Evolutionary conservation across 345 rosid species (phyloP), one percentile per base, ranked within the genome.

Genomic region (Draba incana): DNA sequence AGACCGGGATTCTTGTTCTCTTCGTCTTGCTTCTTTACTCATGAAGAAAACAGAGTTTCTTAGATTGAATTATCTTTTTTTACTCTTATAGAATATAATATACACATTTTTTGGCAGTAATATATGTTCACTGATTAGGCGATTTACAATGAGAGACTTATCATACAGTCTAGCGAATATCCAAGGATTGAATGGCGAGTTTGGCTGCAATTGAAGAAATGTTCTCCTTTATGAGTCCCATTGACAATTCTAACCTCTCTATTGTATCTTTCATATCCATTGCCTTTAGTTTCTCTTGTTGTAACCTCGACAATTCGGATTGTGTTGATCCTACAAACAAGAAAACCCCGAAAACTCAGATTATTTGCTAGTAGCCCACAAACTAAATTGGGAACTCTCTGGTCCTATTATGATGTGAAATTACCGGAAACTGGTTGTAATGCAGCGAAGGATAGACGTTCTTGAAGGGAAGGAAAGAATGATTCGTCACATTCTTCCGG

Each of bases 141-240:
- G 8, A 55, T 48, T 38, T 51, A 70, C 68, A 70, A 38, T 2
- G 38, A 60, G 42, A 47, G 24, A 42, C 31, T 64, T 67, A 39
- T 30, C 30, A 46, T 57, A 48, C 5, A 37, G 59, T 10, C n/a
- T 62, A 73, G 31, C 24, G 62, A 62, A 79, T 81, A 70, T 64
- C 86, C 46, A 86, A 53, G 6, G 97, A 84, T 56, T 88, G 92
- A 64, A 90, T 88, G 8, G 97, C 97, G 66, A 90, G 85, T 78
- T 88, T 90, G 57, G 97, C 97, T 16, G 86, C 90, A 52, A 90
- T 66, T 54, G 82, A 75, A 16, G 92, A 86, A 39, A 82, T 80
- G 57, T 79, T 90, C 73, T 81, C 88, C 7, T 81, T 82, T 24
- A 82, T 66, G 39, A 84, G 70, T 28, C 70, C 77, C 60, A 85